These are phyloP conservation scores for Penicillium sp. DNA, from an alignment of 2,329 filamentous ascomycete genomes.

Conservation along the genomic window DNA sequence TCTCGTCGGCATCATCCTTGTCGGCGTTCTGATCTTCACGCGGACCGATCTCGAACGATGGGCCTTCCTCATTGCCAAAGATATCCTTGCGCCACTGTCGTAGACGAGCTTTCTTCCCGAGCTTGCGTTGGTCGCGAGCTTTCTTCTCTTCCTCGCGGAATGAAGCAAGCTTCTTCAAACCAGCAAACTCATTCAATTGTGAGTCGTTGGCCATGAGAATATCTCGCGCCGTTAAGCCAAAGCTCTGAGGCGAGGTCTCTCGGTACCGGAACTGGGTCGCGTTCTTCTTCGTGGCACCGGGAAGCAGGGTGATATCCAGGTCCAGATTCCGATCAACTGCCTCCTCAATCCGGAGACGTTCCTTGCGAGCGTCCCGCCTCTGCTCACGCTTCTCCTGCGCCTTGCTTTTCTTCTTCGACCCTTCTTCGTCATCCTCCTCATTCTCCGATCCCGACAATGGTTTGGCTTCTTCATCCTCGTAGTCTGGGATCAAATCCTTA, in stretches of 20 bases:
- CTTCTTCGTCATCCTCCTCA: constrained; percentile 35
- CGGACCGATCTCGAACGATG: constrained; percentile 28
- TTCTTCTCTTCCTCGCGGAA: constrained; percentile 90
- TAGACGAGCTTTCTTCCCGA: constrained; percentile 88
- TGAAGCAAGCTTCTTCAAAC: constrained; percentile 87
- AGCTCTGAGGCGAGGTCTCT: constrained; percentile 83
- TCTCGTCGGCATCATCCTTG: constrained; percentile 22
- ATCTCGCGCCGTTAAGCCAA: constrained; percentile 82
- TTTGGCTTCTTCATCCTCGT: constrained; percentile 64
- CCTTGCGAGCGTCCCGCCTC: constrained; percentile 69
- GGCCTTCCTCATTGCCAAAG: constrained; percentile 57
- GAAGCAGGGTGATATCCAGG: constrained; percentile 60
- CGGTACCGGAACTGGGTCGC: constrained; percentile 74
- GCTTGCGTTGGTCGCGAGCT: constrained; percentile 73
- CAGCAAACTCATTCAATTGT: constrained; percentile 81
- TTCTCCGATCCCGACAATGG: constrained; percentile 50
- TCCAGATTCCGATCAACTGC: constrained; percentile 78
- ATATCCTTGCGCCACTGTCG: constrained; percentile 74
- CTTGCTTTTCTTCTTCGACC: constrained; percentile 42
- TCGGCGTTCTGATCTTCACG: constrained; percentile 20
- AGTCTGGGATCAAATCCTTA: constrained; percentile 81
- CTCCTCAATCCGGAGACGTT: constrained; percentile 76
- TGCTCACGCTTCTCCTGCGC: constrained; percentile 50
- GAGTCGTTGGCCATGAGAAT: constrained; percentile 86
- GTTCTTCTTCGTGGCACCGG: constrained; percentile 48